Base-by-base conservation (phyloP, 352 stramenopile genomes). In the Phytophthora aleatoria region DNA sequence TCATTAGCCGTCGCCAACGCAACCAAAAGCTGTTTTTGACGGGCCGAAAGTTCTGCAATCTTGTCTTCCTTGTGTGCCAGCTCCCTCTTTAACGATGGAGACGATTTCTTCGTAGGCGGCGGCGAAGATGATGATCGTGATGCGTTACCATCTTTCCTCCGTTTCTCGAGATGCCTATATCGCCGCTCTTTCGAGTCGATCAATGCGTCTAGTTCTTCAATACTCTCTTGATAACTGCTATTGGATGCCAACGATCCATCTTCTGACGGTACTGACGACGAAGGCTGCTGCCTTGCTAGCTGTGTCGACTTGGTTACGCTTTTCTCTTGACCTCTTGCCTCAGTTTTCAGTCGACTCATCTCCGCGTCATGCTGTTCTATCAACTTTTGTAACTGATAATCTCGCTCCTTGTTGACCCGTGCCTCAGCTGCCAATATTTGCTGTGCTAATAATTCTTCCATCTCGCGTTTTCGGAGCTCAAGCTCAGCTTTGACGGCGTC, bases 1-100 rank as follows among this genome's bases (percentile, higher is more conserved):
- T 92, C 82, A 35, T 94, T 94, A 2, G 84, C 82, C 10, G 75
- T 74, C 16, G 84, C 83, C 6, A 93, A 67, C 3, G 82, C 86
- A 24, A 70, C 67, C 62, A 69, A 64, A 26, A 69, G 75, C 42
- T 72, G 71, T 36, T 62, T 76, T 53, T 67, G 71, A 41, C 42
- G 69, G 24, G 35, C 47, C 33, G 64, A 41, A 1, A 89, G 49
- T 41, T 69, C 65, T 5, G 52, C 58, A 24, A 89, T 57, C 20
- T 86, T 64, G 8, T 81, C 62, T 28, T 89, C 70, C 36, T 86
- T 83, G 30, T 71, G 70, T 33, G 33, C 48, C 2, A 86, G 52
- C 8, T 57, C 73, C 26, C 63, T 71, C 27, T 82, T 75, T 2
- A 79, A 52, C 0, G 57, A 59, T 33, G 50, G 44, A 27, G 53